These are phyloP conservation scores for Bisporella sp. DNA, from an alignment of 2,329 filamentous ascomycete genomes.

Conservation along the genomic window DNA sequence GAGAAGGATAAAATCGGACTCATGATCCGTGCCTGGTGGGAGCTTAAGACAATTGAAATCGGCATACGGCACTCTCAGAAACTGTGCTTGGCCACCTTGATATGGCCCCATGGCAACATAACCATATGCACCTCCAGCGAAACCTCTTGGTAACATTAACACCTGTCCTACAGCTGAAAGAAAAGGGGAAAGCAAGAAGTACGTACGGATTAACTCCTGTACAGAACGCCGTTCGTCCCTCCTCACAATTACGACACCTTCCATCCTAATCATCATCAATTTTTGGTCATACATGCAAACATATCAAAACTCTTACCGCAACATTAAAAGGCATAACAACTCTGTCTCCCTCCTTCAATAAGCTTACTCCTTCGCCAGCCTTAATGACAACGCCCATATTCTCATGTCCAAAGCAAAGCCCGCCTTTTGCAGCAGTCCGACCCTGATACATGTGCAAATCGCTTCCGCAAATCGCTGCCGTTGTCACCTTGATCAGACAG, in stretches of 20 bases:
- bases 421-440: conserved; percentile 52
- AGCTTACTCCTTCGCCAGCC: conserved; percentile 59
- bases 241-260: conserved; percentile 77
- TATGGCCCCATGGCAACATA: conserved; percentile 56
- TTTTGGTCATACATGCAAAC: too few species aligned
- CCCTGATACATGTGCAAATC: conserved; percentile 56
- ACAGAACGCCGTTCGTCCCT: conserved; percentile 72
- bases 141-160: conserved; percentile 29
- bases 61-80: conserved; percentile 56
- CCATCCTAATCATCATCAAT: conserved; percentile 50
- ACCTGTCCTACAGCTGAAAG: conserved; percentile 39
- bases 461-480: conserved; percentile 23
- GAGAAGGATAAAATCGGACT: conserved; percentile 50
- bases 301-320: too few species aligned
- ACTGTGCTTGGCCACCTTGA: conserved; percentile 66
- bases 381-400: conserved; percentile 73
- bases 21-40: conserved; percentile 57
- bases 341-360: conserved; percentile 65
- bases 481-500: conserved; percentile 36
- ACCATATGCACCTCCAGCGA: conserved; percentile 52
- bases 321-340: conserved; percentile 79
- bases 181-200: conserved; percentile 59
- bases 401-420: conserved; percentile 69
- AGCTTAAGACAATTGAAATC: conserved; percentile 60
- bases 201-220: conserved; percentile 49